phyloP scores from a whole-genome alignment of 1,139 yeast genomes.

The Saccharomyces hybrid region DNA sequence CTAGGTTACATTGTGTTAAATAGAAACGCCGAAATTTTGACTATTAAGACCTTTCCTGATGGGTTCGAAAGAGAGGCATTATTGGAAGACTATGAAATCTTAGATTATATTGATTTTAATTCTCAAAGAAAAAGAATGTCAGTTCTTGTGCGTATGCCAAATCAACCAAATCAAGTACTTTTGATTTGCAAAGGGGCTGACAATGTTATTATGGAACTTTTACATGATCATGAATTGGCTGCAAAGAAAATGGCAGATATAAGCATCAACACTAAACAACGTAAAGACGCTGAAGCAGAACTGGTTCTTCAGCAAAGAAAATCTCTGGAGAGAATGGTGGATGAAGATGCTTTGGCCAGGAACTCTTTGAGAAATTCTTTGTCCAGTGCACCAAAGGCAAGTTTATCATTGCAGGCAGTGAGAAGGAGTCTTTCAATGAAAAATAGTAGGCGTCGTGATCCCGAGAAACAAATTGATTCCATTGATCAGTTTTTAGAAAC shows the following conservation, averaged over 20 bases:
- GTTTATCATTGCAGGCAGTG: conserved; percentile 32
- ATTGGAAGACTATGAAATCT: conserved; percentile 60
- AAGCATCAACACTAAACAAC: conserved; percentile 46
- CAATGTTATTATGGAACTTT: conserved; percentile 73
- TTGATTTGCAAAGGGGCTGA: conserved; percentile 94
- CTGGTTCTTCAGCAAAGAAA: conserved; percentile 49
- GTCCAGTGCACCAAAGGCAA: conserved; percentile 28
- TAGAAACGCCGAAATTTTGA: conserved; percentile 49
- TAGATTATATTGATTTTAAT: conserved; percentile 78
- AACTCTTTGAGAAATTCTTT: conserved; percentile 16
- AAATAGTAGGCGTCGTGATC: conserved; percentile 21
- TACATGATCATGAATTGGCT: conserved; percentile 54
- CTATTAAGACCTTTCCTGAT: conserved; percentile 70
- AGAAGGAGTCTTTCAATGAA: conserved; percentile 24
- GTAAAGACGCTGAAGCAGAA: conserved; percentile 79
- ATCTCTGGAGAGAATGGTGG: conserved; percentile 27
- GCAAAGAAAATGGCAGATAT: conserved; percentile 55
- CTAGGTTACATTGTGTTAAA: conserved; percentile 78
- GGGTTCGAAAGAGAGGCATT: conserved; percentile 64
- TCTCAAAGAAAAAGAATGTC: conserved; percentile 94
- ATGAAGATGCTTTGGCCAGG: conserved; percentile 15
- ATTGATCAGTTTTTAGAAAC: conserved; percentile 50
- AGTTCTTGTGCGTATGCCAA: conserved; percentile 70
- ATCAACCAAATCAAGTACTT: conserved; percentile 51
- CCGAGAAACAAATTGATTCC: conserved; percentile 36